Base-by-base conservation (phyloP, 2,329 filamentous ascomycete species). In the Exophiala mesophila region DNA sequence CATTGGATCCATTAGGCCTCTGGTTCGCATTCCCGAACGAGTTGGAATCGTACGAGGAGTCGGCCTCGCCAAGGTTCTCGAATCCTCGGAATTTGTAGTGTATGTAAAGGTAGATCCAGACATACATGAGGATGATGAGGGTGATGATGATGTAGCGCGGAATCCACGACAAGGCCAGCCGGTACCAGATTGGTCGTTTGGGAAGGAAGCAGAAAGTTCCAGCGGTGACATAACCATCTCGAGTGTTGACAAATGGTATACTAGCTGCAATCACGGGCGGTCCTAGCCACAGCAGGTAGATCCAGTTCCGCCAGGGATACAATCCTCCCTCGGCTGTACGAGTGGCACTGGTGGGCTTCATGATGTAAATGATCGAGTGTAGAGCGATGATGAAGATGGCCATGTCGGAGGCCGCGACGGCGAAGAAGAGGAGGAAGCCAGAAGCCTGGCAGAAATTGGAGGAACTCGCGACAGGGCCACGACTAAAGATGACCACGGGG, bases 161-260 rank as follows among this genome's bases (percentile, higher is more conserved):
- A 5, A 85, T 72, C 85, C 85, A 90, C 44, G 76, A 76, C 2
- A 89, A 67, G 0, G 75, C 78, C 12, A 82, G 66, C 31, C 80
- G 72, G 49, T 82, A 82, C 85, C 85, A 89, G 47, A 73, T 72
- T 0, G 82, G 80, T 3, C 75, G 69, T 12, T 76, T 67, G 0
- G 84, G 82, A 2, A 89, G 68, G 49, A 82, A 82, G 60, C 85
- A 90, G 54, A 80, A 83, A 15, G 79, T 75, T 2, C 80, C 82
- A 36, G 77, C 73, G 16, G 80, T 76, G 32, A 75, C 65, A 56
- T 83, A 88, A 2, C 71, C 78, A 20, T 38, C 17, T 1, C 61
- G 57, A 2, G 61, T 59, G 44, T 78, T 75, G 54, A 80, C 57
- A 51, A 86, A 88, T 0, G 82, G 78, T 5, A 88, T 60, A 0